Percentiles rank a stretch among this genome's conserved stretches.
These are phyloP conservation scores for Gremmenia infestans DNA, from an alignment of 2,329 filamentous ascomycete genomes.

Conservation along the genomic window DNA sequence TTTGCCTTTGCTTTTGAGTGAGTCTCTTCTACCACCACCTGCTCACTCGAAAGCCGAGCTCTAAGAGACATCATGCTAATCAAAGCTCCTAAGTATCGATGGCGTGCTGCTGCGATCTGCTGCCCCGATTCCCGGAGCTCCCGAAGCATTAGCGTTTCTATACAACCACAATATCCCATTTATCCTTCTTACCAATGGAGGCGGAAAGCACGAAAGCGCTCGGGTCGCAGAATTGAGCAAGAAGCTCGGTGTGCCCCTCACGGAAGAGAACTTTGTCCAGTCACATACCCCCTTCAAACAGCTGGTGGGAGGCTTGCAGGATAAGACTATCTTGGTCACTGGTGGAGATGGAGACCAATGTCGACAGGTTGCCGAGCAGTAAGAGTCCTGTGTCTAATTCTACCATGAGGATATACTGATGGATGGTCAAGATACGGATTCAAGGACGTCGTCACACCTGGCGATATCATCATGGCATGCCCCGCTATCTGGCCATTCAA, in stretches of 20 bases:
- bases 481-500: conserved; percentile 82
- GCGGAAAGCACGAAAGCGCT: conserved; percentile 74
- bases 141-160: conserved; percentile 67
- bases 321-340: conserved; percentile 69
- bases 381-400: conserved; percentile 16
- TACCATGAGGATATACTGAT: conserved; percentile 4
- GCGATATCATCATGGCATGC: conserved; percentile 70
- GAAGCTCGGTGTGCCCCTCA: conserved; percentile 59
- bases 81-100: conserved; percentile 53
- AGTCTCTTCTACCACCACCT: conserved; percentile 14
- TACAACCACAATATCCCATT: conserved; percentile 76
- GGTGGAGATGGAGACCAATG: conserved; percentile 45
- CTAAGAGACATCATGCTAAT: conserved; percentile 3
- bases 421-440: conserved; percentile 58
- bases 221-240: conserved; percentile 65
- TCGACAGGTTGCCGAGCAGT: conserved; percentile 59
- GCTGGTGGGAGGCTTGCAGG: conserved; percentile 55
- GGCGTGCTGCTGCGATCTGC: conserved; percentile 87
- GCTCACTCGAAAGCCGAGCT: background rate
- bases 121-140: conserved; percentile 72
- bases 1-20: conserved; percentile 56
- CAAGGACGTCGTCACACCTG: conserved; percentile 76
- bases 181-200: conserved; percentile 93
- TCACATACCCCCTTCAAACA: conserved; percentile 86
- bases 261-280: conserved; percentile 71